Evolutionary conservation across 805 yeast genomes (phyloP).

Genomic region (Suhomyces sp.): DNA sequence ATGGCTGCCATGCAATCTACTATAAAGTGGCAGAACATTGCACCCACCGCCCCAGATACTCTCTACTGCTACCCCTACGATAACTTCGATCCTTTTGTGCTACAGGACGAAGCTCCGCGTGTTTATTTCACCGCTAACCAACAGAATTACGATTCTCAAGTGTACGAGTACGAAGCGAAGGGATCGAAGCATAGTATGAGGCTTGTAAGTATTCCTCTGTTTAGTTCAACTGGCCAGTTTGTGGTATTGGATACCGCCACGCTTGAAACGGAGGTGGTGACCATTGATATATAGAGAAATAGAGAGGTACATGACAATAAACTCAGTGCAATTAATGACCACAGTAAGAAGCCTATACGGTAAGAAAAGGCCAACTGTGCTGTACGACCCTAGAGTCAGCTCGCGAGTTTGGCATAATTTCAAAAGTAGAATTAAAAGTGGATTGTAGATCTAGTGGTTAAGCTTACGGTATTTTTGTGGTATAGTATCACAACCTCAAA

Average conservation of each 20-base stretch:
- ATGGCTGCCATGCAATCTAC: slow-evolving; percentile 54
- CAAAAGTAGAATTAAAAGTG: no score
- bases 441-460: no score
- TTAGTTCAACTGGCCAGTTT: slow-evolving; percentile 60
- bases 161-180: slow-evolving; percentile 17
- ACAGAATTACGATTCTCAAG: slow-evolving; percentile 51
- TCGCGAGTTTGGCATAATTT: no score
- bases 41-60: slow-evolving; percentile 97
- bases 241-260: slow-evolving; percentile 60
- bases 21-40: slow-evolving; percentile 77
- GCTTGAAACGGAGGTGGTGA: slow-evolving; percentile 52
- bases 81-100: slow-evolving; percentile 73
- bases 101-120: slow-evolving; percentile 73
- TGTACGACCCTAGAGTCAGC: no score
- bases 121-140: slow-evolving; percentile 88
- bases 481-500: no score
- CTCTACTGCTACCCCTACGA: slow-evolving; percentile 83
- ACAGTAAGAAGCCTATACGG: no score
- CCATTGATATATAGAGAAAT: slow-evolving; percentile 14
- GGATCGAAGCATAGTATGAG: slow-evolving; percentile 41
- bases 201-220: slow-evolving; percentile 68
- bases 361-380: no score
- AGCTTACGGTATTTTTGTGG: no score
- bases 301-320: no score
- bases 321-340: background rate